A percentile compares a stretch with the other conserved stretches of the same genome.
phyloP scores from a whole-genome alignment of 805 yeast species.

The Priceomyces melissophilus region DNA sequence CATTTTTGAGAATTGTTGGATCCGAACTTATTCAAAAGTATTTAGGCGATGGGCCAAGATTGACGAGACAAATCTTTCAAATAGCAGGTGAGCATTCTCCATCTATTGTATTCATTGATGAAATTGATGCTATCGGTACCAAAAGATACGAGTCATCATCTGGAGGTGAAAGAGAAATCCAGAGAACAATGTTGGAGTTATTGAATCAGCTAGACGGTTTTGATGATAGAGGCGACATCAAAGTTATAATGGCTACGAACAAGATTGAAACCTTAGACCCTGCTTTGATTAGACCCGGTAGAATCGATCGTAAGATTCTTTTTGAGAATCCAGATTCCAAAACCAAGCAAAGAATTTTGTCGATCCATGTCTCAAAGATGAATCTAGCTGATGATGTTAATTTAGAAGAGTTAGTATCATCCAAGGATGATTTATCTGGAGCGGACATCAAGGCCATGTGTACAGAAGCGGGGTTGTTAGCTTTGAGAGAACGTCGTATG shows the following conservation, averaged over 20 bases:
- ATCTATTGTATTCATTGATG: constrained; percentile 96
- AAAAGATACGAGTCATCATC: constrained; percentile 95
- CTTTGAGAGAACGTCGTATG: constrained; percentile 95
- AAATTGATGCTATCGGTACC: constrained; percentile 98
- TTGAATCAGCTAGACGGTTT: constrained; percentile 95
- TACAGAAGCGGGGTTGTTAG: constrained; percentile 95
- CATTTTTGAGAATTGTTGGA: constrained; percentile 93
- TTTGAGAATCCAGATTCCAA: constrained; percentile 94
- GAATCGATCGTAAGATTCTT: constrained; percentile 92
- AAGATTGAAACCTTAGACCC: constrained; percentile 93
- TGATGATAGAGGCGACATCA: constrained; percentile 95
- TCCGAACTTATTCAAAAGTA: constrained; percentile 96
- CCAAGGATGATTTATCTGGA: constrained; percentile 93
- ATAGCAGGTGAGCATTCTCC: constrained; percentile 98
- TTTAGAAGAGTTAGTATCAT: constrained; percentile 79
- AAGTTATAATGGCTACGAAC: constrained; percentile 97
- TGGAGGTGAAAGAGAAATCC: constrained; percentile 97
- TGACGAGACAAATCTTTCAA: constrained; percentile 90
- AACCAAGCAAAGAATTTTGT: constrained; percentile 88
- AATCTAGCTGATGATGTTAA: constrained; percentile 83
- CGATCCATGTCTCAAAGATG: constrained; percentile 93
- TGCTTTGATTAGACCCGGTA: constrained; percentile 93
- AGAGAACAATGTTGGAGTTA: constrained; percentile 95
- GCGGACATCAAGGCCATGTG: constrained; percentile 98
- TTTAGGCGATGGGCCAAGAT: constrained; percentile 95